Conservation (phyloP, 768 basidiomycete species). For the Pleurotus citrinopileatus region DNA sequence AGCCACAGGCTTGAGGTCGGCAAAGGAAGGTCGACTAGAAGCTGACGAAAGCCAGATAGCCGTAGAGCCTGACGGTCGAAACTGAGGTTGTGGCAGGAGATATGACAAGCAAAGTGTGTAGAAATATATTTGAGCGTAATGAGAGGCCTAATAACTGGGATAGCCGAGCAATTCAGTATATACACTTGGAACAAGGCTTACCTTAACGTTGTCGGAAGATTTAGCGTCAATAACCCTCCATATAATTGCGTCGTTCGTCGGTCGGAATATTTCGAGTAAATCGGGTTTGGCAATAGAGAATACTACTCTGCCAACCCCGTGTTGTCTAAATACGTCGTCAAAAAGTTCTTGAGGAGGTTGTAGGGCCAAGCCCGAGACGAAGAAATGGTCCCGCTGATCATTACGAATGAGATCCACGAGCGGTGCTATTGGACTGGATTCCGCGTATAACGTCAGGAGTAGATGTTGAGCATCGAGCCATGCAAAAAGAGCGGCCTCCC, state of each 20-base stretch:
- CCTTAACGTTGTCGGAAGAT: conserved; percentile 45
- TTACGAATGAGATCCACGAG: conserved; percentile 39
- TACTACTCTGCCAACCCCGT: conserved; percentile 28
- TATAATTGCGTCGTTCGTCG: conserved; percentile 22
- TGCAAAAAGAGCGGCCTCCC: conserved; percentile 39
- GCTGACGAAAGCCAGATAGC: conserved; percentile 47
- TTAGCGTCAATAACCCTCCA: conserved; percentile 55
- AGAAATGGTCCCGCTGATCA: conserved; percentile 43
- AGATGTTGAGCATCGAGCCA: conserved; percentile 39
- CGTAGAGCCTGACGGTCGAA: conserved; percentile 30
- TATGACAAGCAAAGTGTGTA: conserved; percentile 42
- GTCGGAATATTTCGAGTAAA: conserved; percentile 40
- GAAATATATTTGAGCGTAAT: conserved; percentile 51
- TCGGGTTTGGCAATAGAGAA: conserved; percentile 51
- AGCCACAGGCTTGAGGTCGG: conserved; percentile 38
- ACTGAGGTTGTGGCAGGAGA: conserved; percentile 32
- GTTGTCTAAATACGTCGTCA: conserved; percentile 27
- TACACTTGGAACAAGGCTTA: conserved; percentile 13
- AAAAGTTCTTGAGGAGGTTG: conserved; percentile 37
- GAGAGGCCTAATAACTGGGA: conserved; percentile 34
- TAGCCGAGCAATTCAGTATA: neutral
- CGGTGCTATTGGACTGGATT: conserved; percentile 28
- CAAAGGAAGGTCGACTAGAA: conserved; percentile 26
- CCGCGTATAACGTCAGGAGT: conserved; percentile 37
- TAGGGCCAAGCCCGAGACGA: conserved; percentile 41